phyloP scores from a whole-genome alignment of 2,329 filamentous ascomycete genomes.

The Trichophyton equinum region DNA sequence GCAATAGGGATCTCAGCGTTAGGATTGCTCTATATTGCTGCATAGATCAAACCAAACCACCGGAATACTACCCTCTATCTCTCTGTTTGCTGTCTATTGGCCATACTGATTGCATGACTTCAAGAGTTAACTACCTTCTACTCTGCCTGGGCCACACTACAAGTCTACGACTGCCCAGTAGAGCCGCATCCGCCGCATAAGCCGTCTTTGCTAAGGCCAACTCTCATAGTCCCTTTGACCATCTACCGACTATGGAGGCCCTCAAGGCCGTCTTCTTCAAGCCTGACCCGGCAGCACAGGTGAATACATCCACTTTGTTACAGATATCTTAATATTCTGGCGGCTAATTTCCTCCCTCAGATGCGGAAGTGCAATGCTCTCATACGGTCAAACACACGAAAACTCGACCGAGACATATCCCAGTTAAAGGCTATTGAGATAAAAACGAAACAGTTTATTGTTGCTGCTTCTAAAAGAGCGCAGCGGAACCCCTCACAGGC shows the following conservation, averaged over 20 bases:
- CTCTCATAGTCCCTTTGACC: neutral
- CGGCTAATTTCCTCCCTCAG: conserved; percentile 36
- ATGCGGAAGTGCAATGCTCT: conserved; percentile 90
- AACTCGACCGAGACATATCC: conserved; percentile 84
- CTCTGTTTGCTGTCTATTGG: neutral
- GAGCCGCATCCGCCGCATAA: neutral
- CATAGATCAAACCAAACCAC: neutral
- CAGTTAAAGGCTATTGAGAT: conserved; percentile 64
- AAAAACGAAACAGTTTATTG: conserved; percentile 75
- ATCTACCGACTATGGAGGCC: conserved; percentile 56
- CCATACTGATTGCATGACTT: neutral
- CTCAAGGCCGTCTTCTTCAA: conserved; percentile 78
- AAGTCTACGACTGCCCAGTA: neutral
- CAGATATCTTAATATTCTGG: conserved; percentile 5
- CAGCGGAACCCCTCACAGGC: conserved; percentile 67
- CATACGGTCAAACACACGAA: conserved; percentile 79
- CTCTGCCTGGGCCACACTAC: neutral
- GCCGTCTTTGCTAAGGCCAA: neutral
- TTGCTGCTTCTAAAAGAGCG: conserved; percentile 67
- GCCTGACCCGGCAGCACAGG: conserved; percentile 86
- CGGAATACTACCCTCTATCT: neutral
- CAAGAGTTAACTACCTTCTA: neutral
- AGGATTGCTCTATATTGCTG: neutral
- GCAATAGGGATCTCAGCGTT: neutral
- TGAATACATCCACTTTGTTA: conserved; percentile 34